phyloP scores from a whole-genome alignment of 2,329 filamentous ascomycete genomes.

The Phaeosphaeriaceae sp. region DNA sequence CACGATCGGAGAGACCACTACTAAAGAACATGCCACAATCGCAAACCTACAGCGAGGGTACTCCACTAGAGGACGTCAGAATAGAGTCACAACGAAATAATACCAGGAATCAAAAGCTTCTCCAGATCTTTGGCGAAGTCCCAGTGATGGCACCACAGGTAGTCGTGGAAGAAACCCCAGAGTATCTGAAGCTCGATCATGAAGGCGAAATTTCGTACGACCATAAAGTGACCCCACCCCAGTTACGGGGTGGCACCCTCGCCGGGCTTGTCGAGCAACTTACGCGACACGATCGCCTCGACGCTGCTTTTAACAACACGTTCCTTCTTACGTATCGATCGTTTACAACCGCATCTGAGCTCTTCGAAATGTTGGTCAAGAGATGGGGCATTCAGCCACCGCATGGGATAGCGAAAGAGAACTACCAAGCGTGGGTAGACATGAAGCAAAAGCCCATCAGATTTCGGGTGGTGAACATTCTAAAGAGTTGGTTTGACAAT shows the following conservation, averaged over 20 bases:
- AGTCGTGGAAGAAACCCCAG: slow-evolving; percentile 77
- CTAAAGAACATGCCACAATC: slow-evolving; percentile 63
- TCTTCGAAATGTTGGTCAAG: slow-evolving; percentile 91
- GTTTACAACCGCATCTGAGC: slow-evolving; percentile 86
- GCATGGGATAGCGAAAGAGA: slow-evolving; percentile 73
- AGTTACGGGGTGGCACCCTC: slow-evolving; percentile 87
- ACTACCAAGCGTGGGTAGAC: slow-evolving; percentile 88
- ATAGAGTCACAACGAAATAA: slow-evolving; percentile 49
- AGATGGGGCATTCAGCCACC: slow-evolving; percentile 93
- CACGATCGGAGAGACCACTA: slow-evolving; percentile 50
- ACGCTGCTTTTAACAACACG: slow-evolving; percentile 95
- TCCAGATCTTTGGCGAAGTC: slow-evolving; percentile 54
- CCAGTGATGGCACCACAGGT: slow-evolving; percentile 53
- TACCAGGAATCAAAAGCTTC: slow-evolving; percentile 58
- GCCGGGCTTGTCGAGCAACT: slow-evolving; percentile 91
- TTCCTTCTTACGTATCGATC: slow-evolving; percentile 97
- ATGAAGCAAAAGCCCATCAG: slow-evolving; percentile 95
- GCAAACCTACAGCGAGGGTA: slow-evolving; percentile 70
- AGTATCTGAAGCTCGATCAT: slow-evolving; percentile 84
- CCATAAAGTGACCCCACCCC: slow-evolving; percentile 73
- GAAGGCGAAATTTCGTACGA: slow-evolving; percentile 92
- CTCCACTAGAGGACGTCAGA: slow-evolving; percentile 34
- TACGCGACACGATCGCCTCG: slow-evolving; percentile 92
- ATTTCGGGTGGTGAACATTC: slow-evolving; percentile 94
- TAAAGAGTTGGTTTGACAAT: slow-evolving; percentile 98